Conservation (phyloP, 2,329 filamentous ascomycete genomes). For the Xylariomycetidae sp. region DNA sequence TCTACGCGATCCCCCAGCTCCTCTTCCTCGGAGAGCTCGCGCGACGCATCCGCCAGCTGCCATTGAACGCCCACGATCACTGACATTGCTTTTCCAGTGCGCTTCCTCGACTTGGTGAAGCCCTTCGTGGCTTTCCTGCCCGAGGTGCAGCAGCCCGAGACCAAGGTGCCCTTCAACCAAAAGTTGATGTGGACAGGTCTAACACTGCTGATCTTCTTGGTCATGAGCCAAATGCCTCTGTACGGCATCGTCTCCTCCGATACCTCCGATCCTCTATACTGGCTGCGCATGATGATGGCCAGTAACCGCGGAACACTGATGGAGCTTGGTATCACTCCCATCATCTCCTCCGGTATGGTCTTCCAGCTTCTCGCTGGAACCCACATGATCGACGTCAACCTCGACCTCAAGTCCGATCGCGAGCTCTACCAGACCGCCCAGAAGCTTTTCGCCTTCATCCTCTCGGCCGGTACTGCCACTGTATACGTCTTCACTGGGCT, state of each 20-base stretch:
- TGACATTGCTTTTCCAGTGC: conserved; percentile 54
- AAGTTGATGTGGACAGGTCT: conserved; percentile 93
- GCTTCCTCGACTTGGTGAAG: conserved; percentile 99
- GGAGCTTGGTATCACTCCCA: conserved; percentile 95
- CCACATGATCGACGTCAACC: conserved; percentile 99
- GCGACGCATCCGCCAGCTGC: conserved; percentile 7
- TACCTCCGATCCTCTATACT: conserved; percentile 98
- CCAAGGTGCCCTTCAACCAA: conserved; percentile 98
- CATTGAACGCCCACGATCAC: conserved; percentile 13
- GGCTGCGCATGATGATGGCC: conserved; percentile 99
- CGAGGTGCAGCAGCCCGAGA: conserved; percentile 97
- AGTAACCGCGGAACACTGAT: conserved; percentile 96
- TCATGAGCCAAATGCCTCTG: conserved; percentile 98
- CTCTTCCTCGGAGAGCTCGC: conserved; percentile 1
- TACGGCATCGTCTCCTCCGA: conserved; percentile 99
- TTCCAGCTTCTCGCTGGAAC: conserved; percentile 99
- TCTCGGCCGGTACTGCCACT: conserved; percentile 94
- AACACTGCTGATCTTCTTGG: conserved; percentile 96
- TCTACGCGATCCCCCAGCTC: conserved; percentile 5
- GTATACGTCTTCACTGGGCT: conserved; percentile 98
- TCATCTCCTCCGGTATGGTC: conserved; percentile 99
- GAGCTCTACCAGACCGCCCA: conserved; percentile 99
- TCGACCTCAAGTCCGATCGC: conserved; percentile 98
- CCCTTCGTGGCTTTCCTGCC: conserved; percentile 99
- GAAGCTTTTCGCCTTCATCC: conserved; percentile 96